Evolutionary conservation across 257 asterid species (phyloP).

Genomic region (Solanum sejunctum): DNA sequence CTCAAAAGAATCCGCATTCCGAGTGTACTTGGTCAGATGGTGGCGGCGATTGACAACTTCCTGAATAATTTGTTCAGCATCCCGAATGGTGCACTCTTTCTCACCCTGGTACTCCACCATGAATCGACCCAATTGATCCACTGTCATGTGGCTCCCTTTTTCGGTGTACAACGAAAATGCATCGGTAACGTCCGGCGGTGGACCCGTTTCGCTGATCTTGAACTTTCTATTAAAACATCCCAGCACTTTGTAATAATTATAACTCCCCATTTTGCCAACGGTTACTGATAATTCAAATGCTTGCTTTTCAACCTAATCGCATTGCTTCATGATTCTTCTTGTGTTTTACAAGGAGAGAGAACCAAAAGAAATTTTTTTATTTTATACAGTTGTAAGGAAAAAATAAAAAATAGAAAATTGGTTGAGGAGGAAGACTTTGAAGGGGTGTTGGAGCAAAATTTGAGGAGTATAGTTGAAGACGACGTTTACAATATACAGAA

Average conservation of each 20-base stretch:
- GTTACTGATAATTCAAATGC: not conserved
- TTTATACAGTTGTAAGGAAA: not conserved
- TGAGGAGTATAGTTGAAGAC: not conserved
- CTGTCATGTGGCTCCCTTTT: slow-evolving; percentile 40
- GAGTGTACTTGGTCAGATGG: slow-evolving; percentile 20
- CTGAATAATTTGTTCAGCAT: slow-evolving; percentile 49
- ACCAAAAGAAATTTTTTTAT: not conserved
- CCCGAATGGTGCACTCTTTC: slow-evolving; percentile 26
- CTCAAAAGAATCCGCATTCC: slow-evolving; percentile 18
- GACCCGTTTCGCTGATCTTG: slow-evolving; percentile 75
- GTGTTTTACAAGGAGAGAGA: not conserved
- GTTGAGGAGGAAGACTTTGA: not conserved
- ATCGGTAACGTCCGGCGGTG: slow-evolving; percentile 83
- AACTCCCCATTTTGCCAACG: slow-evolving; percentile 47
- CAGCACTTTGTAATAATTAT: slow-evolving; percentile 85
- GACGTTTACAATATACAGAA: not conserved
- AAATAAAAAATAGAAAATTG: not conserved
- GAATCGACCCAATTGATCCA: slow-evolving; percentile 57
- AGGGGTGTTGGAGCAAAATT: not conserved
- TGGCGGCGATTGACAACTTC: slow-evolving; percentile 39
- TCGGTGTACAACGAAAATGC: slow-evolving; percentile 54
- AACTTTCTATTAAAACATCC: slow-evolving; percentile 89
- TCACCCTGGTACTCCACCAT: slow-evolving; percentile 60
- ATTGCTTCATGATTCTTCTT: not conserved
- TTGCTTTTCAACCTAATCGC: not conserved